These are phyloP conservation scores for Paecilomyces dactylethromorphus DNA, from an alignment of 2,329 filamentous ascomycete species.

Conservation along the genomic window DNA sequence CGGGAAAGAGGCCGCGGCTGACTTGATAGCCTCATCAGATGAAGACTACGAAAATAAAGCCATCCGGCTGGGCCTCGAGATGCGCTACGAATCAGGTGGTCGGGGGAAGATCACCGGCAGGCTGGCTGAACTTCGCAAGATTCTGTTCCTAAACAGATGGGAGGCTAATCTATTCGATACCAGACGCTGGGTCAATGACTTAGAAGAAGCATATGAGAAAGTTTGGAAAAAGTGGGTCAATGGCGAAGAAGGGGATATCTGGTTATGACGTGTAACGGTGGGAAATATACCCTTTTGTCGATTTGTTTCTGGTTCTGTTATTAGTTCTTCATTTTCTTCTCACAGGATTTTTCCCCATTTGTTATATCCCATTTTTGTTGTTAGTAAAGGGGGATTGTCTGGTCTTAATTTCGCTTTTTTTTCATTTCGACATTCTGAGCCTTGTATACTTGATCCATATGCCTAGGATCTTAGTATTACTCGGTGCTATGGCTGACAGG, in stretches of 20 bases:
- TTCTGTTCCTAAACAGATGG: constrained; percentile 81
- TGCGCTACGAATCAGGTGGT: constrained; percentile 50
- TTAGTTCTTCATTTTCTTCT: constrained; percentile 1
- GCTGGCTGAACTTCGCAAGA: constrained; percentile 68
- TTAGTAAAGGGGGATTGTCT: background rate
- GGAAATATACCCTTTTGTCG: constrained; percentile 8
- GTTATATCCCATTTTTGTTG: background rate
- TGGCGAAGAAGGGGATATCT: constrained; percentile 88
- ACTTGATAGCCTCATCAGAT: constrained; percentile 73
- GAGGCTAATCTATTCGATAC: constrained; percentile 87
- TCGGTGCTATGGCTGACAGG: background rate
- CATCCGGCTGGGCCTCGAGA: constrained; percentile 56
- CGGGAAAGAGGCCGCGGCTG: constrained; percentile 61
- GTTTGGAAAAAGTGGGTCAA: constrained; percentile 85
- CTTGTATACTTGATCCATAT: background rate
- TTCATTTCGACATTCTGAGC: background rate
- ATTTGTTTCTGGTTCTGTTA: constrained; percentile 6
- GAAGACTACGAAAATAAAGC: constrained; percentile 78
- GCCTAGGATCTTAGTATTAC: background rate
- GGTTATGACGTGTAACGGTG: constrained; percentile 46
- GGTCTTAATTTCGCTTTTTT: background rate
- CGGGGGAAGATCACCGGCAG: constrained; percentile 50
- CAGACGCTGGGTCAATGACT: constrained; percentile 77
- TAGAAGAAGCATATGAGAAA: constrained; percentile 81
- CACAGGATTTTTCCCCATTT: background rate